phyloP scores from a whole-genome alignment of 2,329 filamentous ascomycete genomes.

The Claviceps sp. region DNA sequence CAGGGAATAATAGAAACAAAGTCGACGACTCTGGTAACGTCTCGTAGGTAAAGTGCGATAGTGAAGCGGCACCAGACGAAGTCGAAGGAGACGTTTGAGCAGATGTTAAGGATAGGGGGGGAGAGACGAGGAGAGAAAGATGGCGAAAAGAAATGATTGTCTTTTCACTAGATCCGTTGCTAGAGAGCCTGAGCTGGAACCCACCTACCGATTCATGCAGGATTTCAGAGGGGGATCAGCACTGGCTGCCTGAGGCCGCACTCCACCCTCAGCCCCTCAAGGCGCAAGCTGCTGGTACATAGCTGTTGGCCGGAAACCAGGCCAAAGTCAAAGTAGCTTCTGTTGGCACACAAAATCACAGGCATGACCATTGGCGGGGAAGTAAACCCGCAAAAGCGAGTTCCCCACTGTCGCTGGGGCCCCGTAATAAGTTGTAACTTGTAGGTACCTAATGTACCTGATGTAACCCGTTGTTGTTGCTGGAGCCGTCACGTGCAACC shows the following conservation, averaged over 20 bases:
- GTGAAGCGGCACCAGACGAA: slow-evolving; percentile 2
- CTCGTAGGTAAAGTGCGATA: slow-evolving; percentile 1
- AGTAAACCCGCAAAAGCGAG: not conserved
- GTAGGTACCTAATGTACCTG: too few species aligned
- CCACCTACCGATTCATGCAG: slow-evolving; percentile 5
- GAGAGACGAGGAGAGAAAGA: slow-evolving; percentile 3
- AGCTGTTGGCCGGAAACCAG: not conserved
- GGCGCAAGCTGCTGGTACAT: not conserved
- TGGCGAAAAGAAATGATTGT: slow-evolving; percentile 8
- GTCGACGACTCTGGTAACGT: not conserved
- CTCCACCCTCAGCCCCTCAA: too few species aligned
- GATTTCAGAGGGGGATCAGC: not conserved
- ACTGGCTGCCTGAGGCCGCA: slow-evolving; percentile 8
- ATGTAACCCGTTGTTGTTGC: not conserved
- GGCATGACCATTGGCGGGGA: too few species aligned
- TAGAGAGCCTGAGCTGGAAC: slow-evolving; percentile 10
- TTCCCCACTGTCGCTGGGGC: too few species aligned
- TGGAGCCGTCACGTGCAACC: slow-evolving; percentile 2
- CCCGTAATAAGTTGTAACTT: too few species aligned
- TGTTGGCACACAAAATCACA: not conserved
- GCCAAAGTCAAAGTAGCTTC: not conserved
- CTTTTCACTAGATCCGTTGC: slow-evolving; percentile 8
- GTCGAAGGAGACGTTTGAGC: slow-evolving; percentile 1
- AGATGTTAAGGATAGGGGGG: slow-evolving; percentile 2
- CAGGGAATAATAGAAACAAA: not conserved